Evolutionary conservation across 768 basidiomycete species (phyloP).

Genomic region (Tylopilus cervinicoccineus): DNA sequence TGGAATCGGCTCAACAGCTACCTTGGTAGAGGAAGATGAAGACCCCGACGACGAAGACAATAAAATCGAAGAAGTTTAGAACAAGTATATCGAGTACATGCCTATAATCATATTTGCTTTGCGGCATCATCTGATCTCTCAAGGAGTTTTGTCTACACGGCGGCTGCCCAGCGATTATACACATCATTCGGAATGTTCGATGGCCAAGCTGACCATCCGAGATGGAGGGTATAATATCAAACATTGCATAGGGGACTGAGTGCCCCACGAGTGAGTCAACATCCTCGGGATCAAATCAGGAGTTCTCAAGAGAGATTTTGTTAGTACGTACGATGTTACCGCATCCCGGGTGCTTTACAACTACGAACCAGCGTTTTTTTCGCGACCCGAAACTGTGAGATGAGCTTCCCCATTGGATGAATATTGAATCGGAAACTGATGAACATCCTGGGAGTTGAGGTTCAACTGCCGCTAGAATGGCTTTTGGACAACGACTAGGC

Average conservation of each 20-base stretch:
- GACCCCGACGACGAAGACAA: slow-evolving; percentile 61
- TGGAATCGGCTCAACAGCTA: slow-evolving; percentile 27
- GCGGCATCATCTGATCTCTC: neutral
- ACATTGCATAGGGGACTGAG: slow-evolving; percentile 1
- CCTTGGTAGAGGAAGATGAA: slow-evolving; percentile 21
- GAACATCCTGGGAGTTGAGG: slow-evolving; percentile 1
- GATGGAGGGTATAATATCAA: slow-evolving; percentile 1
- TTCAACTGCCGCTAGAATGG: neutral
- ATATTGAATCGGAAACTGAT: slow-evolving; percentile 3
- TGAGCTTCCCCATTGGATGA: neutral
- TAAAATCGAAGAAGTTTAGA: slow-evolving; percentile 72
- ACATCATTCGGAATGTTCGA: neutral
- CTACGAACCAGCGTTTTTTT: slow-evolving; percentile 1
- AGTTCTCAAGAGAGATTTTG: slow-evolving; percentile 21
- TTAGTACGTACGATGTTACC: slow-evolving; percentile 17
- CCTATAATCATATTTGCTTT: slow-evolving; percentile 9
- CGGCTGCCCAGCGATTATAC: neutral
- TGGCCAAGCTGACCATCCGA: neutral
- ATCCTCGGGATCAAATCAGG: slow-evolving; percentile 12
- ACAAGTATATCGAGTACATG: slow-evolving; percentile 16
- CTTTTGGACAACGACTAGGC: neutral
- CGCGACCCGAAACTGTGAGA: neutral
- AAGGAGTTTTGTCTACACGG: neutral
- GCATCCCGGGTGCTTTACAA: slow-evolving; percentile 10
- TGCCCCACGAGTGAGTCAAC: slow-evolving; percentile 21